Base-by-base conservation (phyloP, 352 stramenopile genomes). In the Thalassiosira mediterranea region DNA sequence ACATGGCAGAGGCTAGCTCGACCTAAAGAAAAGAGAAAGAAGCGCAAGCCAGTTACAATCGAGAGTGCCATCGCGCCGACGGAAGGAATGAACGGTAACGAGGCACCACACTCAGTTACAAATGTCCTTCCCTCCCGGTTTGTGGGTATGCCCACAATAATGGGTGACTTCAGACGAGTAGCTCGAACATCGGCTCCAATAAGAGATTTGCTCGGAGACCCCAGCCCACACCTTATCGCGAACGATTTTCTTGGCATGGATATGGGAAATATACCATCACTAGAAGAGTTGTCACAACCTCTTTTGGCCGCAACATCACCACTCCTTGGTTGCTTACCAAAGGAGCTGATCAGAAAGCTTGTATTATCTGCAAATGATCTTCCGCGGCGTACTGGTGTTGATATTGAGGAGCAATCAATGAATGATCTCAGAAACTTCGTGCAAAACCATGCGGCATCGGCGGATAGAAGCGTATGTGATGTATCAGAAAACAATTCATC, bases 121-220 rank as follows among this genome's bases (percentile, higher is more conserved):
- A 53, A 81, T 58, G 21, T 88, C 17, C 65, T 62, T n/a, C 44
- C 42, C 11, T 17, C 62, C 51, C 54, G 80, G 60, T 88, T 79
- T 54, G 15, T 56, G 4, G 80, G 77, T 32, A 84, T 87, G 59
- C 70, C 68, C 38, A 61, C 48, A 23, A 87, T 88, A 25, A 90
- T 90, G 84, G 84, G 84, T 23, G 81, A 88, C 48, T 88, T 86
- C 64, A 63, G 84, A 63, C 48, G 71, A 42, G 81, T 71, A 32
- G 80, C 73, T 48, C 52, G 76, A 10, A 62, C 67, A 31, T 31
- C n/a, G 4, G 44, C 73, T 23, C 23, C 38, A 21, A 52, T 82
- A 21, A 74, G 80, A 70, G 37, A 69, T 13, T 34, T 80, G 17
- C 61, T 65, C 40, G 32, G 48, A 2, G 34, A 60, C 29, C 54